phyloP scores from a whole-genome alignment of 345 rosid species.

The Eucalyptus tenuipes region DNA sequence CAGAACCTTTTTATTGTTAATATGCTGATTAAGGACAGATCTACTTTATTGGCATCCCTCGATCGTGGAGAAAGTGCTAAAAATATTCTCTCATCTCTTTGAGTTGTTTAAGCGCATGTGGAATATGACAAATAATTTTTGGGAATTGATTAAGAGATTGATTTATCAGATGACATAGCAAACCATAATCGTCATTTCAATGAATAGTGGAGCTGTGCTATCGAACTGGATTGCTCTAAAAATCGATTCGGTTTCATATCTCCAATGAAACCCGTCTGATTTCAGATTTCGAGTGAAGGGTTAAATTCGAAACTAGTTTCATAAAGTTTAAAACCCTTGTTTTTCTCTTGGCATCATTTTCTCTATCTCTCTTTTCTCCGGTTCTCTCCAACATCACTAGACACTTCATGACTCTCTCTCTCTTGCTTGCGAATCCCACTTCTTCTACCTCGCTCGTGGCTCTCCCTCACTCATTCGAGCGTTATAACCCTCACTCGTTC shows the following conservation, averaged over 20 bases:
- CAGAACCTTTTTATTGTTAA: background rate
- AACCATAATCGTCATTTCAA: accelerated
- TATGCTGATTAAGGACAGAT: background rate
- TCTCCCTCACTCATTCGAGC: background rate
- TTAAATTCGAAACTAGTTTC: no score
- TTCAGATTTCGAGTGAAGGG: background rate
- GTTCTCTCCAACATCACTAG: background rate
- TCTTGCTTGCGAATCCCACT: background rate
- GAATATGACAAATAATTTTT: background rate
- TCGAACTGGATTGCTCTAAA: background rate
- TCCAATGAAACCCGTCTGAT: accelerated
- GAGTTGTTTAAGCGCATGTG: background rate
- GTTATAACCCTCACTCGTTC: no score
- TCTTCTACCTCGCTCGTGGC: accelerated
- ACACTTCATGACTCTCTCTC: background rate
- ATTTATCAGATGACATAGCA: background rate
- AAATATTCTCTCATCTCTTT: background rate
- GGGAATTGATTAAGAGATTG: background rate
- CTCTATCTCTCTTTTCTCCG: background rate
- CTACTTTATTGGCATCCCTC: background rate
- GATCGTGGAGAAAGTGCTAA: background rate
- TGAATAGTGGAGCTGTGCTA: background rate
- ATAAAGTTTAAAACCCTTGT: no score
- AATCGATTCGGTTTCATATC: no score
- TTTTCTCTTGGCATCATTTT: background rate